phyloP scores from a whole-genome alignment of 768 basidiomycete species.

The Kwoniella pini region DNA sequence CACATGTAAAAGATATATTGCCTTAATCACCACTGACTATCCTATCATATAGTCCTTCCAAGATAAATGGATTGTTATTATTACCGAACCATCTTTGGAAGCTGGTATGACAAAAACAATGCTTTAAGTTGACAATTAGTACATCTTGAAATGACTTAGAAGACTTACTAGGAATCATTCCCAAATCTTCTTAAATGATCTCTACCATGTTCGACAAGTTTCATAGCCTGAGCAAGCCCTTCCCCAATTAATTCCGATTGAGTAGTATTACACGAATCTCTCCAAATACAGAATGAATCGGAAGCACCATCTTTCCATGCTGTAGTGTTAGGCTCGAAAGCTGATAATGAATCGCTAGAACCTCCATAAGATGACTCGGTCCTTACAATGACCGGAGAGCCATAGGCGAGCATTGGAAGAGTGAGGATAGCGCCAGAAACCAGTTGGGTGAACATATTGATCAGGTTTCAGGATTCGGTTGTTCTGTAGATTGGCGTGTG shows the following conservation, averaged over 20 bases:
- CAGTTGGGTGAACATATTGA: conserved; percentile 2
- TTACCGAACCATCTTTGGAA: conserved; percentile 31
- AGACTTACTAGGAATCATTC: conserved; percentile 24
- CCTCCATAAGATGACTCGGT: background rate
- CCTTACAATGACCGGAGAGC: background rate
- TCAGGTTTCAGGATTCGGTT: too few species aligned
- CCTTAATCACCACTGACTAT: conserved; percentile 29
- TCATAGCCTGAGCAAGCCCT: conserved; percentile 23
- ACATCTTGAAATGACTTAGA: background rate
- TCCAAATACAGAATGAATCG: conserved; percentile 10
- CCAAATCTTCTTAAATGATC: conserved; percentile 26
- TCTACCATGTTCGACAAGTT: conserved; percentile 18
- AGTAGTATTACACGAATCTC: conserved; percentile 21
- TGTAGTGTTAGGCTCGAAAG: conserved; percentile 6
- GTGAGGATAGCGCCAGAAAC: background rate
- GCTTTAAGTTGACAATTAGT: background rate
- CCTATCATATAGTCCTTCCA: conserved; percentile 29
- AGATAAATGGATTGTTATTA: conserved; percentile 14
- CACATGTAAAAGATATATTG: conserved; percentile 25
- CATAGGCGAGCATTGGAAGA: conserved; percentile 1
- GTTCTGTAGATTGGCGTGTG: too few species aligned
- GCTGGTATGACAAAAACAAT: background rate
- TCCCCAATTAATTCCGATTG: conserved; percentile 21
- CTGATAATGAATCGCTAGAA: background rate
- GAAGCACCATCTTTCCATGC: conserved; percentile 6